phyloP scores from a whole-genome alignment of 441 rosid genomes.

The Viola pubescens region DNA sequence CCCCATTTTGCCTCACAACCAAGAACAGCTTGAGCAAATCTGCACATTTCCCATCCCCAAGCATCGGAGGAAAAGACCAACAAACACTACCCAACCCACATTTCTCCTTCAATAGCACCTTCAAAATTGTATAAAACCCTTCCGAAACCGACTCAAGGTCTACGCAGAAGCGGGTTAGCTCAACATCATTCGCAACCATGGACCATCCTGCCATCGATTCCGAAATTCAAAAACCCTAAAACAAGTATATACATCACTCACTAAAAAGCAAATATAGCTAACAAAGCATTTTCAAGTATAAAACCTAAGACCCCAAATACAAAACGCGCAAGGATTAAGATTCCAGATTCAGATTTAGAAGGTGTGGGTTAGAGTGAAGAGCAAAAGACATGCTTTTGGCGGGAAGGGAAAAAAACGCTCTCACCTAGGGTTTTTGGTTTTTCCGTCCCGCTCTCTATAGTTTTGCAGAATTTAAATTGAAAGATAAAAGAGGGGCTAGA shows the following conservation, averaged over 20 bases:
- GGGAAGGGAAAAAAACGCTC: constrained; percentile 33
- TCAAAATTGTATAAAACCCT: constrained; percentile 18
- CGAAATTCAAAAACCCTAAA: constrained; percentile 34
- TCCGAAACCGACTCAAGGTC: constrained; percentile 25
- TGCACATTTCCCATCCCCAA: constrained; percentile 32
- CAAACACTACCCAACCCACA: constrained; percentile 20
- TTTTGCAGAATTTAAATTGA: constrained; percentile 15
- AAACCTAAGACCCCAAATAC: neutral
- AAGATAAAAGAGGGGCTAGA: constrained; percentile 27
- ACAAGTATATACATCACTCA: constrained; percentile 18
- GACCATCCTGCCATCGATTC: constrained; percentile 70
- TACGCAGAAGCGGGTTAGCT: constrained; percentile 12
- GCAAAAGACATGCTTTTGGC: constrained; percentile 30
- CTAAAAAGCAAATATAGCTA: constrained; percentile 1
- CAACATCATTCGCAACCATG: constrained; percentile 31
- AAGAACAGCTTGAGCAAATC: constrained; percentile 43
- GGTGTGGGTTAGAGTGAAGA: neutral
- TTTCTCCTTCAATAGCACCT: constrained; percentile 19
- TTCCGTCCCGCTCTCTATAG: constrained; percentile 12
- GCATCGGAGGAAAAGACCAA: constrained; percentile 39
- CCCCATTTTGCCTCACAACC: constrained; percentile 40
- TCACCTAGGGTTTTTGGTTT: constrained; percentile 29
- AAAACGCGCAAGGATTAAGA: neutral
- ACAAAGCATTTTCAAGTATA: neutral
- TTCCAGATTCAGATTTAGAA: constrained; percentile 1